phyloP scores from a whole-genome alignment of 2,329 filamentous ascomycete genomes.

The Parafenestella ontariensis region DNA sequence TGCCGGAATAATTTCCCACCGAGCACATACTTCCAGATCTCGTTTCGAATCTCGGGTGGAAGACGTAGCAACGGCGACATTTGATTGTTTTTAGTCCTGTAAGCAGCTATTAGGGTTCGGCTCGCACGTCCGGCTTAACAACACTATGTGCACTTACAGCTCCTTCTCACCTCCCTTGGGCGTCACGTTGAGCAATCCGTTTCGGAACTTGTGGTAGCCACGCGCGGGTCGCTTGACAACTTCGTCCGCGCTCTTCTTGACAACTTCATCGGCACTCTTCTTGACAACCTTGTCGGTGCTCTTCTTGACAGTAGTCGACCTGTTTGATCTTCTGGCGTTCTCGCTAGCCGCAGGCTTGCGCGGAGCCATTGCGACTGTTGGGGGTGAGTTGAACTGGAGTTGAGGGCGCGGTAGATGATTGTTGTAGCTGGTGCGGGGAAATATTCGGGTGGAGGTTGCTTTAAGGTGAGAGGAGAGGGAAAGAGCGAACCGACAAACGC shows the following conservation, averaged over 20 bases:
- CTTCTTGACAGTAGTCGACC: neutral
- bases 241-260: too few species aligned
- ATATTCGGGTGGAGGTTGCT: neutral
- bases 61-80: constrained; percentile 18
- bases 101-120: neutral
- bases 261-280: neutral
- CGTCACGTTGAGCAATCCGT: constrained; percentile 18
- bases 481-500: neutral
- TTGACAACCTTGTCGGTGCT: constrained; percentile 10
- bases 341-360: neutral
- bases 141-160: constrained; percentile 3
- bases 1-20: constrained; percentile 7
- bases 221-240: constrained; percentile 18
- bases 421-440: neutral
- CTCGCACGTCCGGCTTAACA: neutral
- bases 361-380: constrained; percentile 3
- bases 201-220: constrained; percentile 23
- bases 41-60: constrained; percentile 19
- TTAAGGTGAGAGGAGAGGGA: neutral
- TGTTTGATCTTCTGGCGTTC: neutral
- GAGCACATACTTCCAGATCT: constrained; percentile 21
- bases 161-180: constrained; percentile 19
- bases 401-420: neutral
- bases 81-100: constrained; percentile 15
- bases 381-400: neutral